These are phyloP conservation scores for Zygosaccharomyces rouxii DNA, from an alignment of 805 yeast genomes.

Conservation along the genomic window DNA sequence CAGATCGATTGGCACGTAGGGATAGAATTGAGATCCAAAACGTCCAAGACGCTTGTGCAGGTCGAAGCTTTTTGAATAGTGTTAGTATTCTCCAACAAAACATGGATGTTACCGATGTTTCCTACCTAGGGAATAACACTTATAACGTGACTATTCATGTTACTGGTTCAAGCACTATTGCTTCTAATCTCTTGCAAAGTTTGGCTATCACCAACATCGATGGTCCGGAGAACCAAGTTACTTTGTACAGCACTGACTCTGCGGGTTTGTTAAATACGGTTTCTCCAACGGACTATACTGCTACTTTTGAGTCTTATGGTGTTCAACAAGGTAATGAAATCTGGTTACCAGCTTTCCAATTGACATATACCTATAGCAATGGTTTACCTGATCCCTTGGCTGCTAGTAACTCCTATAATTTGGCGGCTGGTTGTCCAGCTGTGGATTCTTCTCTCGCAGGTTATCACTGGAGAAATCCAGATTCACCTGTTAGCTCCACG, in stretches of 20 bases:
- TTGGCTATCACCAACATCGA: constrained; percentile 17
- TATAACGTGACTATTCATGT: constrained; percentile 23
- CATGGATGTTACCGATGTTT: constrained; percentile 14
- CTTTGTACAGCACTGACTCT: constrained; percentile 12
- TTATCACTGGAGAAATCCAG: constrained; percentile 13
- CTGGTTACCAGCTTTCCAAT: constrained; percentile 23
- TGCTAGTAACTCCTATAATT: constrained; percentile 17
- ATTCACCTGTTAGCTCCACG: not conserved
- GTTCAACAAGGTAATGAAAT: constrained; percentile 8
- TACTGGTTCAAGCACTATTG: constrained; percentile 14
- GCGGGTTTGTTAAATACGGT: constrained; percentile 10
- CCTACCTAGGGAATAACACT: constrained; percentile 10
- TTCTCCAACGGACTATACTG: constrained; percentile 22
- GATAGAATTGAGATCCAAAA: constrained; percentile 3
- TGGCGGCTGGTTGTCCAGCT: constrained; percentile 20
- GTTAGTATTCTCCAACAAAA: constrained; percentile 12
- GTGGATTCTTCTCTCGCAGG: constrained; percentile 21
- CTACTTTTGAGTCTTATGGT: constrained; percentile 19
- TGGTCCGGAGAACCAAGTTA: constrained; percentile 16
- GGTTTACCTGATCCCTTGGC: constrained; percentile 14
- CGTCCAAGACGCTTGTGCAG: not conserved
- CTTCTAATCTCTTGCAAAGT: constrained; percentile 15
- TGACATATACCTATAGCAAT: constrained; percentile 18
- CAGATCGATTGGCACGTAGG: constrained; percentile 15
- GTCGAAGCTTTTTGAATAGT: not conserved